phyloP scores from a whole-genome alignment of 805 yeast species.

The Suhomyces faveliae region DNA sequence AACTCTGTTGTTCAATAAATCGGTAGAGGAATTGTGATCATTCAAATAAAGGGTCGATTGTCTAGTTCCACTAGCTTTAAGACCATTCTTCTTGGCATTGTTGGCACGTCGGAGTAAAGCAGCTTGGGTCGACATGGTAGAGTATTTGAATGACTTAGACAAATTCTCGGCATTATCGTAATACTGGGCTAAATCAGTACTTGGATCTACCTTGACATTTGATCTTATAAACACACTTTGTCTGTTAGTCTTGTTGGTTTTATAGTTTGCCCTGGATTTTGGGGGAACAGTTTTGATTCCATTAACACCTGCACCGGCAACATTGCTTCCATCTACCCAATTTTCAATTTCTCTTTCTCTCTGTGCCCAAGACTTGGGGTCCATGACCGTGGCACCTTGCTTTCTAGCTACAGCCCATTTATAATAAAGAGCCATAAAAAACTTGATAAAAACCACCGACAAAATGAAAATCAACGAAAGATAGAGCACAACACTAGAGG shows the following conservation, averaged over 20 bases:
- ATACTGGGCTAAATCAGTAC: conserved; percentile 35
- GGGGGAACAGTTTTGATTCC: conserved; percentile 48
- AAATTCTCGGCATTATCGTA: conserved; percentile 32
- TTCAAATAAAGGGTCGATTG: conserved; percentile 30
- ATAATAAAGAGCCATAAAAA: conserved; percentile 83
- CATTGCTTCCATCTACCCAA: conserved; percentile 68
- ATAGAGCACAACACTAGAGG: conserved; percentile 78
- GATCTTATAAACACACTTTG: conserved; percentile 42
- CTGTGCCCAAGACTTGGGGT: conserved; percentile 57
- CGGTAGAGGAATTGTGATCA: conserved; percentile 34
- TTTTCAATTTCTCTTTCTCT: conserved; percentile 71
- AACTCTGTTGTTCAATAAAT: conserved; percentile 29
- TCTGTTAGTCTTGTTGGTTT: conserved; percentile 34
- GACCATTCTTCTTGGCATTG: conserved; percentile 11
- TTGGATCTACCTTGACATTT: conserved; percentile 34
- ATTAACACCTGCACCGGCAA: conserved; percentile 36
- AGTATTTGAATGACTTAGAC: conserved; percentile 43
- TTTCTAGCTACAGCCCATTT: conserved; percentile 68
- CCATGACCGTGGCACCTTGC: conserved; percentile 75
- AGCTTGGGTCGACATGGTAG: conserved; percentile 70
- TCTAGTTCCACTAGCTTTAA: conserved; percentile 19
- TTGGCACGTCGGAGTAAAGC: conserved; percentile 27
- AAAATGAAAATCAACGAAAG: conserved; percentile 82
- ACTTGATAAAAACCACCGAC: conserved; percentile 74
- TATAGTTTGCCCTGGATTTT: conserved; percentile 51